phyloP scores from a whole-genome alignment of 2,329 filamentous ascomycete species.

The Zasmidium cellare region DNA sequence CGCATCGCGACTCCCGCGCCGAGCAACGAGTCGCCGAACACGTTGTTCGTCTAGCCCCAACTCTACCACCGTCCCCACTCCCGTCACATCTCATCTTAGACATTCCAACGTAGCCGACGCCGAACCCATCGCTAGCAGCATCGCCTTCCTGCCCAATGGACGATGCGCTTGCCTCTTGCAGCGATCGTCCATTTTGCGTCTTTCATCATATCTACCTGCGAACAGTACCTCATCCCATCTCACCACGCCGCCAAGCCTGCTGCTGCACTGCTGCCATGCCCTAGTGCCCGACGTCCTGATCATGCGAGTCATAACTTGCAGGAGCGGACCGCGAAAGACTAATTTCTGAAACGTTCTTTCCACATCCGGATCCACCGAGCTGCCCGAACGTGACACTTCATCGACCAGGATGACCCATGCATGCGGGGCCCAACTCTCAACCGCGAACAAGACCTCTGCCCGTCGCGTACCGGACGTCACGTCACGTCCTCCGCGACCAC shows the following conservation, averaged over 20 bases:
- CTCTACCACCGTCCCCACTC: not conserved
- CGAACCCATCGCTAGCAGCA: not conserved
- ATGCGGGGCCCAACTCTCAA: not conserved
- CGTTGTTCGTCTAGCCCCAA: not conserved
- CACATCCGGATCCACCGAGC: not conserved
- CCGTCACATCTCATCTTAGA: not conserved
- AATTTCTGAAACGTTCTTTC: not conserved
- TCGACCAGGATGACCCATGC: not conserved
- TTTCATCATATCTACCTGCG: too few relatives aligned
- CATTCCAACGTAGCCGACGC: not conserved
- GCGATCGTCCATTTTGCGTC: too few relatives aligned
- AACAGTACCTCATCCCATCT: too few relatives aligned
- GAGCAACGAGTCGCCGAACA: not conserved
- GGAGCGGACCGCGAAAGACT: not conserved
- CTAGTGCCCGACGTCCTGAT: not conserved
- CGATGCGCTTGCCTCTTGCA: too few relatives aligned
- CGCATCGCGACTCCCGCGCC: not conserved
- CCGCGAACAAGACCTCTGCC: not conserved
- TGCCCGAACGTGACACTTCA: not conserved
- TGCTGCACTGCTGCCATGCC: not conserved
- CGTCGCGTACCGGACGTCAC: not conserved
- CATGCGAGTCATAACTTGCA: not conserved
- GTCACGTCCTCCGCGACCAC: not conserved
- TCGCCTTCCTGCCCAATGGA: too few relatives aligned
- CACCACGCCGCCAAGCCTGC: not conserved